Evolutionary conservation across 768 basidiomycete species (phyloP), one percentile per base, ranked within the genome.

Genomic region (Floccularia luteovirens): DNA sequence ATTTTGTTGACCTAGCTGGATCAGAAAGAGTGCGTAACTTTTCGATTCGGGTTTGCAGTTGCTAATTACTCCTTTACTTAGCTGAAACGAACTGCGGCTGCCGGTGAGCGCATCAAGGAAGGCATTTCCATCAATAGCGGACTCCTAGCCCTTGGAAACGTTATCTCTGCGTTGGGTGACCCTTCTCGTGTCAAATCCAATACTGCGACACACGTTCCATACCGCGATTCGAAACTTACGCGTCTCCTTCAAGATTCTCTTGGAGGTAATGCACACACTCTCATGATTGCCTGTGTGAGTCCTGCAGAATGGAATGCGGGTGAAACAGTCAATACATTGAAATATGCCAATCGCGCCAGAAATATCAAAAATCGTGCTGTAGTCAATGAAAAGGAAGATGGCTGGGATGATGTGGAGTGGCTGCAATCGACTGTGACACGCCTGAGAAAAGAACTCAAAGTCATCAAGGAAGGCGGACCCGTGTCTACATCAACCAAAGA

Each of bases 121-220:
- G 94, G 94, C n/a, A 96, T 96, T 39, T 91, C 90, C 21, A 98
- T 98, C 67, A 99, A 99, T 67, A 87, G 89, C 45, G 96, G 96
- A 44, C 78, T 99, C 24, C 74, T 92, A 24, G 94, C 96, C 13
- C 75, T 99, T 16, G 96, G 96, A 33, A 99, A 99, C 60, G 96
- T 99, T 52, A 98, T 99, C 43, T 97, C 94, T 45, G 91, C 93
- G 0, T 81, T 98, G 14, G 94, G 90, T 5, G 94, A 98, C 61
- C 94, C 94, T 22, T 71, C 86, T 30, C 79, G 89, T 38, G 81
- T 84, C 25, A 89, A 89, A 58, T 79, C 86, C 14, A 70, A 88
- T 52, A 87, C 85, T 17, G 82, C 81, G 14, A 80, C 86, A 13
- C 91, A 99, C 62, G 74, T 99, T 43, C 96, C 96, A 8, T 99